Base-by-base conservation (phyloP, 768 basidiomycete genomes). In the Phallus indusiatus region DNA sequence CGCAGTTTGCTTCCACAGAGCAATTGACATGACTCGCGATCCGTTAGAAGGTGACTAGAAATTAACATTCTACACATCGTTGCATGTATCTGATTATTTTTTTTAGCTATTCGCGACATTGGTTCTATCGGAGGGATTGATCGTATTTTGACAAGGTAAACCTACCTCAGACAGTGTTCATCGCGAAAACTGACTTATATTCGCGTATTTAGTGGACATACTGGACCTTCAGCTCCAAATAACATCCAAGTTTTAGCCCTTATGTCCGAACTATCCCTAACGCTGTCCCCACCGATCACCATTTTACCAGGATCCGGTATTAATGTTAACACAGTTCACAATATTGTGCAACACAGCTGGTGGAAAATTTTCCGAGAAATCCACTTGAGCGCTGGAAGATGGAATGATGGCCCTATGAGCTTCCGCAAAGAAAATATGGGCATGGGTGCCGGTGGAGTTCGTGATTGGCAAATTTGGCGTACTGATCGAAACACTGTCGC, bases 301-400 rank as follows among this genome's bases (percentile, higher is more conserved):
- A 78, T 93, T 53, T 78, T 91, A 62, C 85, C 88, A 2, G 90
- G 90, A 4, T 86, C 87, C 11, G 89, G 90, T 1, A 81, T 92
- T 56, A 88, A 85, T 63, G 67, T 75, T 6, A 65, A 73, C 10
- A 88, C 80, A 1, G 71, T 84, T n/a, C 67, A 72, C 1, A 54
- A 63, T 11, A 50, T 92, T 35, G 72, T 88, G 53, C 64, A 75
- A 20, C 63, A n/a, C n/a, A n/a, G n/a, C n/a, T n/a, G n/a, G n/a
- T 79, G 82, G 0, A 70, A 76, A 22, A 85, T 85, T 6, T 67
- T 90, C 21, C n/a, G n/a, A 21, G 88, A 91, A 68, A 73, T 92
- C 1, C 90, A 92, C 67, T 67, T 90, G 60, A 90, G 88, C 62
- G 90, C 81, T 0, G 88, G 86, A 1, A 65, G 67, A 34, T 90